Evolutionary conservation across 208 protist species (phyloP).

Genomic region (Acanthamoeba sp.): DNA sequence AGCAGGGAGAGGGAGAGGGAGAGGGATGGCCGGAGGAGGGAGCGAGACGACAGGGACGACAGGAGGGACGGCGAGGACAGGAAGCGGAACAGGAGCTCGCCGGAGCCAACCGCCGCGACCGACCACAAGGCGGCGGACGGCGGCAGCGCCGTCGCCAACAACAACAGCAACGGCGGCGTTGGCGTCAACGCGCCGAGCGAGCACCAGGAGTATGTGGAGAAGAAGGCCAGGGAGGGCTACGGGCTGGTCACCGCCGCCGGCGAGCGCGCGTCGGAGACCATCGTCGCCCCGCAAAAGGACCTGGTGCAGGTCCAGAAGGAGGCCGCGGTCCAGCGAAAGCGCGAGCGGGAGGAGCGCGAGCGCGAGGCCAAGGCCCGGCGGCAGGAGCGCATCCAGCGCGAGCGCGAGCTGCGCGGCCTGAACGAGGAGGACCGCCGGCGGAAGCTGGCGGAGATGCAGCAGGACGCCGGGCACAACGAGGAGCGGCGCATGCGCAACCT

Average conservation of each 20-base stretch:
- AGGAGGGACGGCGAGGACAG: neutral
- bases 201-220: conserved; percentile 19
- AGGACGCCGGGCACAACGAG: conserved; percentile 37
- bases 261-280: neutral
- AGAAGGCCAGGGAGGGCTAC: conserved; percentile 26
- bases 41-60: neutral
- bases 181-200: neutral
- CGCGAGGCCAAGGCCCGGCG: conserved; percentile 8
- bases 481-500: conserved; percentile 46
- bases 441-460: conserved; percentile 13
- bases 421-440: neutral
- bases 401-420: conserved; percentile 13
- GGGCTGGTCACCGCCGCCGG: neutral
- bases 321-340: neutral
- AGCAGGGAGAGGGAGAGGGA: neutral
- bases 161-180: neutral
- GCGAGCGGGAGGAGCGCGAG: conserved; percentile 14
- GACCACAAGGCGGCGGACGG: too few species aligned
- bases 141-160: too few species aligned
- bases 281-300: conserved; percentile 21
- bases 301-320: neutral
- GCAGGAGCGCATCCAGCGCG: neutral
- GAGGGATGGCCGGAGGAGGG: neutral
- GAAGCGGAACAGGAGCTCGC: neutral
- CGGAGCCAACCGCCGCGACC: neutral